Conservation (phyloP, 2,329 filamentous ascomycete species). For the Diaporthe vexans region DNA sequence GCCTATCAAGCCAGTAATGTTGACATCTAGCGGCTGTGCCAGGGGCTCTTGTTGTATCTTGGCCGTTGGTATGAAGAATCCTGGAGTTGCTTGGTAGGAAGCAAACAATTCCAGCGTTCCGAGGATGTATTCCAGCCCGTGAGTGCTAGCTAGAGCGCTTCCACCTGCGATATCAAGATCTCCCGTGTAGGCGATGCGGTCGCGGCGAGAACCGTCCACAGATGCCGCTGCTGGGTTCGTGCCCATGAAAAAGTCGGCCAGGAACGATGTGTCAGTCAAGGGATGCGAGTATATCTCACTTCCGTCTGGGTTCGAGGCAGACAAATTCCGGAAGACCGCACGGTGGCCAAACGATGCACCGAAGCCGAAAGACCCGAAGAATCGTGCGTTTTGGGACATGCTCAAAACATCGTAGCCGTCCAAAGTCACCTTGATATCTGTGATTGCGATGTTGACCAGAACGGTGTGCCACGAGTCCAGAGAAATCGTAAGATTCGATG, state of each 20-base stretch:
- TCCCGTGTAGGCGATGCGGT: constrained; percentile 1
- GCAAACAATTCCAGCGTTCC: neutral
- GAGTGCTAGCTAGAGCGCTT: neutral
- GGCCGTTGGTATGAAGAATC: neutral
- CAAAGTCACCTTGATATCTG: neutral
- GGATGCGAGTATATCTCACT: neutral
- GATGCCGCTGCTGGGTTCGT: neutral
- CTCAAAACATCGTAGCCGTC: neutral
- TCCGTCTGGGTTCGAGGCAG: neutral
- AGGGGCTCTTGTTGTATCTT: constrained; percentile 1
- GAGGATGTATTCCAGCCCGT: neutral
- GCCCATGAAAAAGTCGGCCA: neutral
- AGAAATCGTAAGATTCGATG: neutral
- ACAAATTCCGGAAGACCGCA: neutral
- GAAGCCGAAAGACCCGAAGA: neutral
- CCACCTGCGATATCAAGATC: neutral
- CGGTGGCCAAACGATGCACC: constrained; percentile 7
- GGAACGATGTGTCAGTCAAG: neutral
- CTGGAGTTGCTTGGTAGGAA: constrained; percentile 3
- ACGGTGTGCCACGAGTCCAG: neutral
- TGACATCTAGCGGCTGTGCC: neutral
- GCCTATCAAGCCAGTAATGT: neutral
- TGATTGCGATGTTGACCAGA: neutral
- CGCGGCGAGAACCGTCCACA: neutral
- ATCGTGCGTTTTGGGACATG: neutral